phyloP scores from a whole-genome alignment of 23 red algal genomes.

The Pyropia haitanensis region DNA sequence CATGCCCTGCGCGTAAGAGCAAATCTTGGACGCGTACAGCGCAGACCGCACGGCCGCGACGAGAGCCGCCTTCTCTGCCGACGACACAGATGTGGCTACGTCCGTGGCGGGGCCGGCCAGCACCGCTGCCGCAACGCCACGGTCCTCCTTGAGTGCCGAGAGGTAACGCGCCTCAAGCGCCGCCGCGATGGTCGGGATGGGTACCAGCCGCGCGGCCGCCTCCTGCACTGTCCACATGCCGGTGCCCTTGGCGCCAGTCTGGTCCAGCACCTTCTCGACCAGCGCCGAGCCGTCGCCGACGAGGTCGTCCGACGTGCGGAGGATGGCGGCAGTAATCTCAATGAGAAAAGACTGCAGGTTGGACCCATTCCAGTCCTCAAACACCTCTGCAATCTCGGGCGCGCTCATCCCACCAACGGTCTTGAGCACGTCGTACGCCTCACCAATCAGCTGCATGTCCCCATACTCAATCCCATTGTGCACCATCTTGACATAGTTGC shows the following conservation, averaged over 20 bases:
- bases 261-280: slow-evolving; percentile 69
- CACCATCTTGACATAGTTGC: slow-evolving; percentile 98
- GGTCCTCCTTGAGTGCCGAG: slow-evolving; percentile 87
- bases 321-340: slow-evolving; percentile 90
- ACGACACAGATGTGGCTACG: background rate
- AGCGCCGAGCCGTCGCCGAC: slow-evolving; percentile 53
- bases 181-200: slow-evolving; percentile 76
- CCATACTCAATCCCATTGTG: slow-evolving; percentile 99
- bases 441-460: slow-evolving; percentile 99
- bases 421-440: slow-evolving; percentile 74
- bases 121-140: slow-evolving; percentile 19
- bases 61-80: slow-evolving; percentile 6
- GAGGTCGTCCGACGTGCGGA: slow-evolving; percentile 53
- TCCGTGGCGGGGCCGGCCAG: slow-evolving; percentile 20
- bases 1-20: slow-evolving; percentile 98
- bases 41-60: slow-evolving; percentile 55
- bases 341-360: slow-evolving; percentile 84
- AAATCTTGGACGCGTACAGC: slow-evolving; percentile 90
- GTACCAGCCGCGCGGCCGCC: slow-evolving; percentile 63
- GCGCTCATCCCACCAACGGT: slow-evolving; percentile 34
- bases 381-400: slow-evolving; percentile 41
- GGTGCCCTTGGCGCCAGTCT: slow-evolving; percentile 89
- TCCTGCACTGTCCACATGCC: slow-evolving; percentile 99
- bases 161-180: slow-evolving; percentile 87
- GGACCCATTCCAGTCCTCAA: slow-evolving; percentile 81